Evolutionary conservation across 108 stramenopile genomes (phyloP), one percentile per base, ranked within the genome.

Genomic region (Pseudonitzschia multiseries): DNA sequence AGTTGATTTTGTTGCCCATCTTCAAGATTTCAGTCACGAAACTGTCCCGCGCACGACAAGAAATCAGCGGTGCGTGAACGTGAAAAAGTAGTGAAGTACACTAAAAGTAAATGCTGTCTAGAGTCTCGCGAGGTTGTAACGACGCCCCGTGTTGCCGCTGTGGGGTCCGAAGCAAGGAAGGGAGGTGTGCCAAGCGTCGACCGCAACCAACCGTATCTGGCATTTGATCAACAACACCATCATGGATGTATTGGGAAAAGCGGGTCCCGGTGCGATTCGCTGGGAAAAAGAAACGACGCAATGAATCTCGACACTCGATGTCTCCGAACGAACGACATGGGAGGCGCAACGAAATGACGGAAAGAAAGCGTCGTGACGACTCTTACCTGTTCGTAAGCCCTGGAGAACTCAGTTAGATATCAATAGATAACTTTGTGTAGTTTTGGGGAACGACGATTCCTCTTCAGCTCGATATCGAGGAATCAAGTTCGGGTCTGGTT

Each of bases 41-140:
- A 36, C 6, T 36, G 36, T 36, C 36, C 4, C 36, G 36, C 36
- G 4, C 36, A 6, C 8, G 61, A 26, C 20, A 10, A 40, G 61
- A 32, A 62, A 62, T 62, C 61, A 62, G 61, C 61, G n/a, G n/a
- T n/a, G 61, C 61, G 32, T 62, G 61, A 62, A 62, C 32, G 26
- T 41, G 36, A 62, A 33, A 33, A 33, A 33, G 33, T 62, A 62
- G 61, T 62, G 18, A 62, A 62, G 61, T 62, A 62, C 61, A 62
- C 61, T 62, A 33, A 33, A 62, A 31, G 57, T 59, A 59, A 59
- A 59, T 59, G 57, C 57, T 59, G 57, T 59, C n/a, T n/a, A n/a
- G n/a, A n/a, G n/a, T n/a, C 29, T 59, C n/a, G 27, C 21, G 22
- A 48, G 46, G 8, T 2, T 14, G 29, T 22, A 31, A 59, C 57